Evolutionary conservation across 2,329 filamentous ascomycete genomes (phyloP).

Genomic region (Ilyonectria destructans): DNA sequence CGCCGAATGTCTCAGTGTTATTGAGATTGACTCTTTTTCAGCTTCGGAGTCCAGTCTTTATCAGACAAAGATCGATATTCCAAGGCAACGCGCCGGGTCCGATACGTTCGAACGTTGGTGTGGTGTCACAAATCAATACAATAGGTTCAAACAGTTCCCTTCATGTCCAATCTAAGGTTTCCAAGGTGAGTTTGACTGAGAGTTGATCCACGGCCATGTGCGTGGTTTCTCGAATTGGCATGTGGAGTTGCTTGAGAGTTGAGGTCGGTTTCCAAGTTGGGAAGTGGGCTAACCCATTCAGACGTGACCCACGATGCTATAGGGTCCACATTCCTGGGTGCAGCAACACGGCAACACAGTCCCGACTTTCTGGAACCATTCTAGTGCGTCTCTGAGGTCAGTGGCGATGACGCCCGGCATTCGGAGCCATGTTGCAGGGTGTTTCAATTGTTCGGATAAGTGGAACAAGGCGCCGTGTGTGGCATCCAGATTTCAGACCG

Average conservation of each 20-base stretch:
- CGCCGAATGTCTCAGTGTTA: slow-evolving; percentile 19
- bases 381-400: not conserved
- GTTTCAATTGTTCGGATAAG: slow-evolving; percentile 25
- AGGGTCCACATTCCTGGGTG: not conserved
- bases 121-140: slow-evolving; percentile 14
- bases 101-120: slow-evolving; percentile 2
- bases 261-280: not conserved
- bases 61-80: not conserved
- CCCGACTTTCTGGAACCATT: slow-evolving; percentile 7
- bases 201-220: not conserved
- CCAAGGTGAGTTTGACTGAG: not conserved
- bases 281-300: not conserved
- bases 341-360: not conserved
- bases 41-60: slow-evolving; percentile 12
- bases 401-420: not conserved
- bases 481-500: slow-evolving; percentile 6
- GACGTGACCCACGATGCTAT: not conserved
- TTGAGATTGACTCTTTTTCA: slow-evolving; percentile 14
- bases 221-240: not conserved
- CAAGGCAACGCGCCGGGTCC: not conserved
- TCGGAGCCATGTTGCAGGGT: not conserved
- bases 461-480: slow-evolving; percentile 21
- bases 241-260: not conserved
- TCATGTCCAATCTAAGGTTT: not conserved
- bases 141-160: not conserved